These are phyloP conservation scores for Myxozyma geophila DNA, from an alignment of 805 yeast genomes.

Conservation along the genomic window DNA sequence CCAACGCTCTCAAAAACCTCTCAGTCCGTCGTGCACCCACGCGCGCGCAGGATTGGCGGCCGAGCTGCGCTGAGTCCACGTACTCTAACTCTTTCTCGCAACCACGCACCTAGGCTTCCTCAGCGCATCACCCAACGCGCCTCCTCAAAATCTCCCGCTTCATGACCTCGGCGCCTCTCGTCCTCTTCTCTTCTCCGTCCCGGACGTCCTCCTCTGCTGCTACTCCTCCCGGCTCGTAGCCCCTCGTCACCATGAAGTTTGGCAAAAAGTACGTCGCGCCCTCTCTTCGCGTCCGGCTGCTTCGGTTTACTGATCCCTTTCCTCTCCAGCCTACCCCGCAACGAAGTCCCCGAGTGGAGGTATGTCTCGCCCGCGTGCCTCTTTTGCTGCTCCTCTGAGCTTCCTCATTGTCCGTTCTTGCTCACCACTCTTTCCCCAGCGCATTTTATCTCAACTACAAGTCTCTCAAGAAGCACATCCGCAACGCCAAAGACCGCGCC, in stretches of 20 bases:
- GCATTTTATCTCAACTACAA: constrained; percentile 84
- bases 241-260: constrained; percentile 62
- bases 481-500: constrained; percentile 50
- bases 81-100: not conserved
- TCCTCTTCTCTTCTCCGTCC: not conserved
- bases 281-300: not conserved
- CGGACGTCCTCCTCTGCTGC: not conserved
- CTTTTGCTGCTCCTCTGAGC: not conserved
- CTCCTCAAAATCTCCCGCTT: not conserved
- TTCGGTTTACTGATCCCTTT: not conserved
- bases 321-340: constrained; percentile 57
- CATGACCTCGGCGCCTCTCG: not conserved
- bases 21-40: not conserved
- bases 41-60: constrained; percentile 9
- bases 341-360: constrained; percentile 95
- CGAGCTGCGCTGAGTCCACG: not conserved
- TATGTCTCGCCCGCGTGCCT: constrained; percentile 30
- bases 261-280: constrained; percentile 61
- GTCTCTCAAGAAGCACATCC: constrained; percentile 77
- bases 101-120: no score
- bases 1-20: no score
- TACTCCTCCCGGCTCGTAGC: not conserved
- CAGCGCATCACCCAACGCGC: not conserved
- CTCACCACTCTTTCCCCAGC: constrained; percentile 36
- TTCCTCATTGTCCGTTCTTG: not conserved